Evolutionary conservation across 129 eudicot species (phyloP), one percentile per base, ranked within the genome.

Genomic region (Glebionis coronaria): DNA sequence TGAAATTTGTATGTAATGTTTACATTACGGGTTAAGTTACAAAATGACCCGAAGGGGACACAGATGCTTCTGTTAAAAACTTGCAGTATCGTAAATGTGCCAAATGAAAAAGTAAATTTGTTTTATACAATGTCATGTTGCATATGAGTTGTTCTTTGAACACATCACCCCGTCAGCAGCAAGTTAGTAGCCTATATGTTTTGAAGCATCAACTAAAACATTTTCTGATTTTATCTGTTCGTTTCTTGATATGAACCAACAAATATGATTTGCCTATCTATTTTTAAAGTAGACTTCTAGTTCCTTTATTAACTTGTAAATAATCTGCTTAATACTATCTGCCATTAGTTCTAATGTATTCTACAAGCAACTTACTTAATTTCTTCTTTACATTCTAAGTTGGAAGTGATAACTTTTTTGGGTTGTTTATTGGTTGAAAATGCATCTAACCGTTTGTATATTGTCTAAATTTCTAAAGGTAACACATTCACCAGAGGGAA

Each of bases 401-500:
- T 35, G 9, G 2, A 35, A 6, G 9, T 35, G 42, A 9, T 35
- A 35, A 35, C 42, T 35, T 35, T 35, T 35, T 35, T 35, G 9
- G 9, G 8, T 35, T 6, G 14, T 57, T 6, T 57, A 27, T 21
- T 12, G 40, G 44, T 13, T 14, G 44, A 10, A 27, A 31, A 67
- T 16, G 46, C 51, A 49, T 49, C 35, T 20, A 52, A 67, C 38
- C 3, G 11, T 53, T 67, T 35, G 44, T 53, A 63, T 31, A 59
- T 14, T 67, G 5, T 49, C 8, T 55, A 58, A 20, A 40, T 20
- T 31, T 65, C 15, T 82, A 16, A 60, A 92, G 98, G 98, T 92
- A 27, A 92, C 98, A 52, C 98, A 92, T 79, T 88, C 98, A 29
- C 85, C 87, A 0, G 79, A 92, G 68, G 98, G 96, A 67, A 92